These are phyloP conservation scores for Phialophora macrospora DNA, from an alignment of 2,329 filamentous ascomycete species.

Conservation along the genomic window DNA sequence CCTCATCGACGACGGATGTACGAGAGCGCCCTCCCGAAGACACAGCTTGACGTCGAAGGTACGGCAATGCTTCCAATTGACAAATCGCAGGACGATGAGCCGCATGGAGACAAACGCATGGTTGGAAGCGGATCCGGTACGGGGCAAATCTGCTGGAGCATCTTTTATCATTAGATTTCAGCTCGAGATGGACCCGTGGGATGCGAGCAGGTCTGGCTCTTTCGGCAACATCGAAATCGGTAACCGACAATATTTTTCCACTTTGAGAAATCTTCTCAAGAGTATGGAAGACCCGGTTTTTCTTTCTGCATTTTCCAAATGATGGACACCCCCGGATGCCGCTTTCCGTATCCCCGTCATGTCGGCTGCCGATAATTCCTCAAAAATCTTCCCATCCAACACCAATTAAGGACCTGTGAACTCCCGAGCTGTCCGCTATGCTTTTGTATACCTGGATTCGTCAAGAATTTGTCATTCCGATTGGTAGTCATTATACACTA, in stretches of 20 bases:
- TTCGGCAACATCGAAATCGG: constrained; percentile 5
- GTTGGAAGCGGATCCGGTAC: constrained; percentile 3
- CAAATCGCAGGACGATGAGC: constrained; percentile 4
- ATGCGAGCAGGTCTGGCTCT: neutral
- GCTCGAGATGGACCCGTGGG: neutral
- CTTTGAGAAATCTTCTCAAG: constrained; percentile 18
- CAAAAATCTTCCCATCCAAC: constrained; percentile 9
- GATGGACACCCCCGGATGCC: constrained; percentile 20
- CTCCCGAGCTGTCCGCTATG: constrained; percentile 21
- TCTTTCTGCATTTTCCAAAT: constrained; percentile 25
- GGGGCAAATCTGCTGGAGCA: neutral
- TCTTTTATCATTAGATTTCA: neutral
- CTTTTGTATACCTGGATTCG: constrained; percentile 26
- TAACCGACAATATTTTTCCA: constrained; percentile 7
- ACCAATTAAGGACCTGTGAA: constrained; percentile 15
- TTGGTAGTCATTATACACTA: constrained; percentile 25
- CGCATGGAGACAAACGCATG: neutral
- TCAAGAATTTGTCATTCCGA: constrained; percentile 30
- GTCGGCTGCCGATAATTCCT: constrained; percentile 22
- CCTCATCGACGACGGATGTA: constrained; percentile 2
- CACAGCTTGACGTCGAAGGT: neutral
- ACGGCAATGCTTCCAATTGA: constrained; percentile 4
- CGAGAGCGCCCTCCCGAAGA: neutral
- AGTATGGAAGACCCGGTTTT: constrained; percentile 1
- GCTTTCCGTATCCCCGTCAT: constrained; percentile 23